A percentile compares a stretch with the other conserved stretches of the same genome.
Conservation (phyloP, 1,139 yeast species). For the Scheffersomyces insectosa region DNA sequence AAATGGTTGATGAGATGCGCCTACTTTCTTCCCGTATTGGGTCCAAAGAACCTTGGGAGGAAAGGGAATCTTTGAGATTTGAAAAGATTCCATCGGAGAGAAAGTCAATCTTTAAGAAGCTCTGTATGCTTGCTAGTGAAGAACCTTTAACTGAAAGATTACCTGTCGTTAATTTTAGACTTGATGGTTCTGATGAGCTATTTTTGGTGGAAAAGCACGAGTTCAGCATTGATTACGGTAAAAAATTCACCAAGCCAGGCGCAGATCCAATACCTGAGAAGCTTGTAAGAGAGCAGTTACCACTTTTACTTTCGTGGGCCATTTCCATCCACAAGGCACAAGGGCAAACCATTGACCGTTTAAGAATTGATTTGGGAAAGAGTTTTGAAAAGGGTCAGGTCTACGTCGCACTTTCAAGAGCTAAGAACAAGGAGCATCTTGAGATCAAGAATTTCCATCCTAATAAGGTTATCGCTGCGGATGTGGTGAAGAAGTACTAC, state of each 20-base stretch:
- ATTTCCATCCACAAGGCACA: slow-evolving; percentile 89
- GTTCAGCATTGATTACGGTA: slow-evolving; percentile 51
- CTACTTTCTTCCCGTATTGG: slow-evolving; percentile 30
- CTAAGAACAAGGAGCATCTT: slow-evolving; percentile 69
- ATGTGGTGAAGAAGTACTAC: slow-evolving; percentile 69
- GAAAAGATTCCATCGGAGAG: slow-evolving; percentile 31
- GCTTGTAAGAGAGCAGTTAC: slow-evolving; percentile 67
- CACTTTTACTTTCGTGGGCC: slow-evolving; percentile 83
- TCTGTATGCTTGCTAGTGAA: slow-evolving; percentile 33
- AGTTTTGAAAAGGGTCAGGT: slow-evolving; percentile 92
- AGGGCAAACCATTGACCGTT: slow-evolving; percentile 82
- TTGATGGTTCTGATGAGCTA: slow-evolving; percentile 28
- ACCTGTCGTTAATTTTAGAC: slow-evolving; percentile 61
- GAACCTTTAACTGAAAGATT: slow-evolving; percentile 31
- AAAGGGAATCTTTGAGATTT: slow-evolving; percentile 44
- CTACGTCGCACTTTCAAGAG: slow-evolving; percentile 90
- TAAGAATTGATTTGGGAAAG: slow-evolving; percentile 69
- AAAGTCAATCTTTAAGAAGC: slow-evolving; percentile 24
- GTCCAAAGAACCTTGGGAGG: slow-evolving; percentile 24
- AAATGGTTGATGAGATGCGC: slow-evolving; percentile 27
- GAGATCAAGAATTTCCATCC: slow-evolving; percentile 75
- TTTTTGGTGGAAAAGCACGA: slow-evolving; percentile 67
- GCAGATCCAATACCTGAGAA: slow-evolving; percentile 49
- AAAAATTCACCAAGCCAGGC: slow-evolving; percentile 8
- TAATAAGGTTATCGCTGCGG: slow-evolving; percentile 61